phyloP scores from a whole-genome alignment of 179 eudicot species.

The Kewa caespitosa region DNA sequence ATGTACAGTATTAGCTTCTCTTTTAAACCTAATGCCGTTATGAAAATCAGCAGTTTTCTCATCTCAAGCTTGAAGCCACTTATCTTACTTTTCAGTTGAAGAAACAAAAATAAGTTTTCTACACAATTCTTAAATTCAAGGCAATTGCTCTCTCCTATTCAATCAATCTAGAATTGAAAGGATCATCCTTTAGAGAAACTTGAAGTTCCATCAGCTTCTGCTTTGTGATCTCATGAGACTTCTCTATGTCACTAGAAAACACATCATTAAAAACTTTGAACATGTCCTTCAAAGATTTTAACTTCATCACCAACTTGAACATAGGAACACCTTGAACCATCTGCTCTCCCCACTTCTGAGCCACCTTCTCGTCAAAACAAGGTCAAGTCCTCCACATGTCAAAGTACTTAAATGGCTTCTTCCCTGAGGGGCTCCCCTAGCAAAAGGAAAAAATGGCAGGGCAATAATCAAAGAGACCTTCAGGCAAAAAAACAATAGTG shows the following conservation, averaged over 20 bases:
- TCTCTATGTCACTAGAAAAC: no score
- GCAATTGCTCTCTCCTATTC: no score
- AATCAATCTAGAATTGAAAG: no score
- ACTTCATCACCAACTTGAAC: not conserved
- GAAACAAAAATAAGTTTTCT: no score
- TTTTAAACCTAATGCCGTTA: no score
- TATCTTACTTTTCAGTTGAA: no score
- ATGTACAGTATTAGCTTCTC: no score
- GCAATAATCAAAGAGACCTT: not conserved
- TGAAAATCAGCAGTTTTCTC: no score
- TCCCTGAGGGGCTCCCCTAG: not conserved
- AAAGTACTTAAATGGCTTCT: not conserved
- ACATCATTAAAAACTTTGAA: not conserved
- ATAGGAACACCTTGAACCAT: not conserved
- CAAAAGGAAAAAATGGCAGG: not conserved
- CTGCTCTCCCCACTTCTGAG: not conserved
- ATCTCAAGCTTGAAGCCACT: no score
- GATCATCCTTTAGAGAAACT: not conserved
- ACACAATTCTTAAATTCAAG: no score
- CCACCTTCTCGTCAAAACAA: not conserved
- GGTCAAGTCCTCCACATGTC: not conserved
- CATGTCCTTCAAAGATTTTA: not conserved
- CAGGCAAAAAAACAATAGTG: no score
- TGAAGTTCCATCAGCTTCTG: not conserved
- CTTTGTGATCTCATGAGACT: no score